Evolutionary conservation across 495 filamentous ascomycete species (phyloP), one percentile per base, ranked within the genome.

Genomic region (Xylaria cubensis): DNA sequence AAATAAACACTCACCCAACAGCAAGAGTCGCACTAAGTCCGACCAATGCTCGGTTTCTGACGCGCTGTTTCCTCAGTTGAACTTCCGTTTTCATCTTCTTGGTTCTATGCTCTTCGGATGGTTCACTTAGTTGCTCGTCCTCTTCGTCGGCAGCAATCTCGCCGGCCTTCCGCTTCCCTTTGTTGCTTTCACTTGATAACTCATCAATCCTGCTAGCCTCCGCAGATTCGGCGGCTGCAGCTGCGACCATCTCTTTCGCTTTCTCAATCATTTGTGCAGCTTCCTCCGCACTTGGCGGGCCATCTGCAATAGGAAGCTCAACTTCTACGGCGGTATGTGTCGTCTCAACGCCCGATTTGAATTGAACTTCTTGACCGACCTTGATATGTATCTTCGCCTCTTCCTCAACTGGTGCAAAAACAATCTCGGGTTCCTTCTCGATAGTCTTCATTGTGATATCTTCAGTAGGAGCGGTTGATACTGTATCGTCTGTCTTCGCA

Each of bases 221-320:
- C 0, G 80, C 80, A 41, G 90, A 86, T 58, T 88, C 80, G 72
- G 90, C 89, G 59, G 85, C 86, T 53, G 93, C 94, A 67, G 92
- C 92, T 64, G 92, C 88, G 7, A 98, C 96, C 94, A 98, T 97
- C 74, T 90, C 89, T 79, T 92, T 94, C 8, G 96, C 96, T 80
- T 92, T 88, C 59, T 89, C 91, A 58, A 98, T 90, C 91, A 98
- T 92, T 42, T 90, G 86, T 68, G 92, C 85, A 0, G 94, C 90
- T 64, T 92, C 90, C 51, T 92, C 92, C 3, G 92, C 88, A 12
- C 91, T 86, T 0, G 93, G 92, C 50, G 94, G 90, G 19, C 91
- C 90, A 36, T 61, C 51, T 13, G 86, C 83, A 53, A 83, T 42
- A 15, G 84, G 86, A 15, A 91, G 85, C 75, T 97, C 93, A 13